These are phyloP conservation scores for Starmerella powellii DNA, from an alignment of 805 yeast genomes.

Conservation along the genomic window DNA sequence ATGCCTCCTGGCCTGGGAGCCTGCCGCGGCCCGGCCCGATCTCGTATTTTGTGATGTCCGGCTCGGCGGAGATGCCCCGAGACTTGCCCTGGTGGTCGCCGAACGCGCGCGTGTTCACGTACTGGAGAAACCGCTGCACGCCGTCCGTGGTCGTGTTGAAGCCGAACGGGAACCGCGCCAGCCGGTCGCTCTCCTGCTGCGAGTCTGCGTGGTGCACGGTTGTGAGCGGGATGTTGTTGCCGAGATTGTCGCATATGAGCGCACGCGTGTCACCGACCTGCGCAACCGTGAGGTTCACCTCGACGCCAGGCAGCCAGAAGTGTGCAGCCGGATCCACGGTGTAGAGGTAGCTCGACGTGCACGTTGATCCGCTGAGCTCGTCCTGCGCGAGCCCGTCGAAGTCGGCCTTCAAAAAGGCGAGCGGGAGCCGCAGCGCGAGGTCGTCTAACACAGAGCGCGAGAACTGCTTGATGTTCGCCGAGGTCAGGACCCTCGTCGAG, in stretches of 20 bases:
- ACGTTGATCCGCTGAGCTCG: conserved; percentile 48
- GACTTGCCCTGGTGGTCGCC: conserved; percentile 77
- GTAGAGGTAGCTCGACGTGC: conserved; percentile 53
- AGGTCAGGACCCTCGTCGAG: conserved; percentile 27
- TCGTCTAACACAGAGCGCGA: conserved; percentile 37
- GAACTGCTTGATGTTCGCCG: conserved; percentile 34
- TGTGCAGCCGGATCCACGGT: conserved; percentile 30
- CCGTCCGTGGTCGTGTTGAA: conserved; percentile 83
- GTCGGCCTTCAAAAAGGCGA: conserved; percentile 57
- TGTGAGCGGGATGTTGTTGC: conserved; percentile 68
- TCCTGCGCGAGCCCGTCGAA: conserved; percentile 35
- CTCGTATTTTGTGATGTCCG: conserved; percentile 44
- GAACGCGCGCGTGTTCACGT: conserved; percentile 87
- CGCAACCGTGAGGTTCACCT: conserved; percentile 60
- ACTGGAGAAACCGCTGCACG: conserved; percentile 66
- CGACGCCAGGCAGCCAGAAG: conserved; percentile 54
- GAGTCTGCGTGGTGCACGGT: conserved; percentile 79
- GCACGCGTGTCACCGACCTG: conserved; percentile 92
- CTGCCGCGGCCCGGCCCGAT: conserved; percentile 13
- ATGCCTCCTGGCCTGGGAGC: conserved; percentile 77
- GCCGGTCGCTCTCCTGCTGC: conserved; percentile 60
- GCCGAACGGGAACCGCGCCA: conserved; percentile 51
- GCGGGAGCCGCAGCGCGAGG: conserved; percentile 45
- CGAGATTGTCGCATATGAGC: conserved; percentile 67
- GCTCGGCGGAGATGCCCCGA: conserved; percentile 83